Base-by-base conservation (phyloP, 1,284 basidiomycete species). In the Apiotrichum porosum region DNA sequence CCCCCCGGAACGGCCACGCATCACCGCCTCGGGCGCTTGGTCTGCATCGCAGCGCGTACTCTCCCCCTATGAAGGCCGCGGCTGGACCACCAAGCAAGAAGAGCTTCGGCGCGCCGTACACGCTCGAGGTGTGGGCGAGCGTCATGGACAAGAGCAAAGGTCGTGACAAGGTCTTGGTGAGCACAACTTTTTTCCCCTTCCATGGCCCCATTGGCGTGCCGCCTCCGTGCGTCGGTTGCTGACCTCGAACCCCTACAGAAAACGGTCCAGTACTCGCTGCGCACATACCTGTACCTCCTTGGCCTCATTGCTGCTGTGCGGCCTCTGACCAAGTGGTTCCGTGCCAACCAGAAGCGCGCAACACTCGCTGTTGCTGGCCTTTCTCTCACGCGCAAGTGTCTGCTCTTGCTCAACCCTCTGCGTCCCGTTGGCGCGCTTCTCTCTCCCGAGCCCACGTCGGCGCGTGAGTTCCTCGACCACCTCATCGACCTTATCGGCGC, bases 81-180 rank as follows among this genome's bases (percentile, higher is more conserved):
- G 26, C 22, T 4, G 15, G 18, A 13, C 12, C 39, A 32, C 21
- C 31, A 26, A 30, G 15, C 17, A 14, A 18, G 12, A 40, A 39
- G 14, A 33, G 26, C 9, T 33, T 47, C 6, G 45, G 44, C 3
- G 42, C 45, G 17, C 61, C 61, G 9, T 21, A 60, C 33, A 37
- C 48, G 9, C 42, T 65, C n/a, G 58, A 59, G 15, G 62, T 67
- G 3, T 54, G 57, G 60, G 66, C 68, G 0, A 48, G 51, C 21
- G 37, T 71, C 19, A 62, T 70, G 58, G 69, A 70, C 47, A 62
- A 51, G 22, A 64, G 60, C 44, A 69, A 66, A 46, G 69, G 69
- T 1, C 47, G 69, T 24, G 69, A 71, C 53, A 71, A 71, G 52
- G 60, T 71, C 30, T 47, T 71, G 42, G 69, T 67, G 51, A 44